These are phyloP conservation scores for Auxenochlorella protothecoides DNA, from an alignment of 139 green algal genomes.

Conservation along the genomic window DNA sequence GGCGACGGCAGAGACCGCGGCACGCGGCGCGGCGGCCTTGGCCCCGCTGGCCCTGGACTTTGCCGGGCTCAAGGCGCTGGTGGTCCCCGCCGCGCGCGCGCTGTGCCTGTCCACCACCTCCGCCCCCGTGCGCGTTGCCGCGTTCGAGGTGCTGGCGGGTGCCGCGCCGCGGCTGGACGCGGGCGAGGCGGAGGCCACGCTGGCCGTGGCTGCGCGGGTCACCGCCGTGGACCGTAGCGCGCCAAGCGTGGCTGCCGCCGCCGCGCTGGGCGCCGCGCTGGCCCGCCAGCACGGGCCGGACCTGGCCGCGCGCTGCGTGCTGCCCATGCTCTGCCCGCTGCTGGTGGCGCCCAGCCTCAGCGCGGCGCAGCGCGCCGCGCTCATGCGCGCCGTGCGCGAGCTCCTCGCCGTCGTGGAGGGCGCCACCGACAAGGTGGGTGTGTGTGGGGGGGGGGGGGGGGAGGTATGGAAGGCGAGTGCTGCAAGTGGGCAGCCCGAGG, in stretches of 20 bases:
- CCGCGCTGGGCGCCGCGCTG: slow-evolving; percentile 49
- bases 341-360: slow-evolving; percentile 37
- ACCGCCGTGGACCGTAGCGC: slow-evolving; percentile 53
- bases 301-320: slow-evolving; percentile 35
- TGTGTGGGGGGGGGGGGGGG: too few relatives aligned
- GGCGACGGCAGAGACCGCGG: slow-evolving; percentile 29
- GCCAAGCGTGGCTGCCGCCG: slow-evolving; percentile 51
- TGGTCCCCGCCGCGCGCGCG: slow-evolving; percentile 35
- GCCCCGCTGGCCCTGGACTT: slow-evolving; percentile 19
- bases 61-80: slow-evolving; percentile 13
- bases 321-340: slow-evolving; percentile 56
- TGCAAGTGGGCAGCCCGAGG: too few relatives aligned
- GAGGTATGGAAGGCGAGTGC: too few relatives aligned
- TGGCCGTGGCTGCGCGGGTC: slow-evolving; percentile 49
- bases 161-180: slow-evolving; percentile 38
- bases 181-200: slow-evolving; percentile 34
- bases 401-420: slow-evolving; percentile 1
- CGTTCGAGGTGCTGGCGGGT: slow-evolving; percentile 37
- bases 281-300: slow-evolving; percentile 34
- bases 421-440: too few relatives aligned
- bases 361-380: slow-evolving; percentile 27
- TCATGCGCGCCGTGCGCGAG: slow-evolving; percentile 15
- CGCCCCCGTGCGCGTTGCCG: slow-evolving; percentile 45
- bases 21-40: neutral
- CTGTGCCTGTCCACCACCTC: slow-evolving; percentile 49